Evolutionary conservation across 257 asterid genomes (phyloP), one percentile per base, ranked within the genome.

Genomic region (Phtheirospermum japonicum): DNA sequence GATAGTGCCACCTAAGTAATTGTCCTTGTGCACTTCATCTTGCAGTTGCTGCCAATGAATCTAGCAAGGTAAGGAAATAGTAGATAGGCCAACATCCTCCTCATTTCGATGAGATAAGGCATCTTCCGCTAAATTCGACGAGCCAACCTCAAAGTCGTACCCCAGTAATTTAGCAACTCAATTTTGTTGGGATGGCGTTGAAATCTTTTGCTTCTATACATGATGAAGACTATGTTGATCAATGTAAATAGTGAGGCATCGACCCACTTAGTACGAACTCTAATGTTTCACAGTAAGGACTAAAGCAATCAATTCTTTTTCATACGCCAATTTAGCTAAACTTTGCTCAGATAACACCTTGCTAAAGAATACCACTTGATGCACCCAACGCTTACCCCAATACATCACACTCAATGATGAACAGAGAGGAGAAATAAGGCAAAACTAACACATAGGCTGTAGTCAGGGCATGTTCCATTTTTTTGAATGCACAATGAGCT

Each of bases 141-240:
- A 12, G 2, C 72, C 52, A 0, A 48, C 1, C 9, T 67, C 46
- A n/a, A n/a, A n/a, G n/a, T 57, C 48, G 17, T 2, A 57, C 0
- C 48, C 61, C 28, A 32, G 7, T 4, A 50, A 28, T 7, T 69
- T 69, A 0, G 68, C 48, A 4, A 61, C 34, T 56, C 64, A 61
- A n/a, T n/a, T 12, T 7, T 69, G 68, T 13, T 69, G 74, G 0
- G 28, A 30, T 0, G 74, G 63, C 0, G 68, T 20, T 1, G 30
- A 13, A 0, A 69, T n/a, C 6, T 7, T 2, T 12, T 67, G 65
- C 2, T 20, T 8, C 0, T 45, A 4, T 0, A 67, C 0, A 6
- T 14, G 11, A 0, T 18, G 40, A 0, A 69, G 9, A 6, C 68
- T 60, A 0, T 26, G 34, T 2, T 61, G 74, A 17, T 69, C 74